phyloP scores from a whole-genome alignment of 2,329 filamentous ascomycete genomes.

The Byssothecium circinans region DNA sequence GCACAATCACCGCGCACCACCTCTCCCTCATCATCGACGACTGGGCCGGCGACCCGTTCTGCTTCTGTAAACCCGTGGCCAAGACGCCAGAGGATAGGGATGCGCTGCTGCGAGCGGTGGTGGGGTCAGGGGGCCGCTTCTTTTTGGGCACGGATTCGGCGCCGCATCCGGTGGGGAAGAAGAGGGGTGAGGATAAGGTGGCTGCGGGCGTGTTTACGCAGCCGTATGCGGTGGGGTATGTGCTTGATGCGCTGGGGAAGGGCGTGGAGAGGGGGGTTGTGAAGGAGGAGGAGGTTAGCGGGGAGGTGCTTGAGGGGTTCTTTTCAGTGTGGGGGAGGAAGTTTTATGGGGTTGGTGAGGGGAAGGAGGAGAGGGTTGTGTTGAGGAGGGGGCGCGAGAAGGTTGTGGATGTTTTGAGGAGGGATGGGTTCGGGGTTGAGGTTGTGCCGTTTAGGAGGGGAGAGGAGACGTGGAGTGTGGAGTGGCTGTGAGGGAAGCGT shows the following conservation, averaged over 20 bases:
- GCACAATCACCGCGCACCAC: slow-evolving; percentile 85
- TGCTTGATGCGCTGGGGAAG: slow-evolving; percentile 66
- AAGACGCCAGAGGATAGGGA: slow-evolving; percentile 70
- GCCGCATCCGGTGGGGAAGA: slow-evolving; percentile 66
- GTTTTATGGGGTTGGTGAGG: slow-evolving; percentile 59
- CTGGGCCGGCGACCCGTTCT: slow-evolving; percentile 69
- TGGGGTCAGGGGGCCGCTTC: slow-evolving; percentile 58
- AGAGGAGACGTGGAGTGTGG: slow-evolving; percentile 60
- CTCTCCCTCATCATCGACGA: slow-evolving; percentile 79
- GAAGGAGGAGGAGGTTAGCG: slow-evolving; percentile 56
- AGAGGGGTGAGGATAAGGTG: slow-evolving; percentile 56
- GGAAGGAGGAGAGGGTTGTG: slow-evolving; percentile 54
- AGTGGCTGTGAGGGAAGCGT: slow-evolving; percentile 30
- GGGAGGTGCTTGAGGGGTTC: slow-evolving; percentile 60
- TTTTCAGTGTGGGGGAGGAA: slow-evolving; percentile 58
- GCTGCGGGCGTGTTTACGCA: slow-evolving; percentile 81
- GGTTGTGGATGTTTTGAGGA: slow-evolving; percentile 58
- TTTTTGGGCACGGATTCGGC: slow-evolving; percentile 74
- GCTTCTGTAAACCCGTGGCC: slow-evolving; percentile 73
- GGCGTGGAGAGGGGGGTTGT: slow-evolving; percentile 60
- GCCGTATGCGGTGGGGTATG: slow-evolving; percentile 66
- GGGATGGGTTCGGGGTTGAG: slow-evolving; percentile 55
- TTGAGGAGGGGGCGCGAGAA: slow-evolving; percentile 59
- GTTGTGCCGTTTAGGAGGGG: slow-evolving; percentile 68
- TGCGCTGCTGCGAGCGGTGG: slow-evolving; percentile 67